Conservation (phyloP, 1,284 basidiomycete species). For the Afroboletus lepidellus region DNA sequence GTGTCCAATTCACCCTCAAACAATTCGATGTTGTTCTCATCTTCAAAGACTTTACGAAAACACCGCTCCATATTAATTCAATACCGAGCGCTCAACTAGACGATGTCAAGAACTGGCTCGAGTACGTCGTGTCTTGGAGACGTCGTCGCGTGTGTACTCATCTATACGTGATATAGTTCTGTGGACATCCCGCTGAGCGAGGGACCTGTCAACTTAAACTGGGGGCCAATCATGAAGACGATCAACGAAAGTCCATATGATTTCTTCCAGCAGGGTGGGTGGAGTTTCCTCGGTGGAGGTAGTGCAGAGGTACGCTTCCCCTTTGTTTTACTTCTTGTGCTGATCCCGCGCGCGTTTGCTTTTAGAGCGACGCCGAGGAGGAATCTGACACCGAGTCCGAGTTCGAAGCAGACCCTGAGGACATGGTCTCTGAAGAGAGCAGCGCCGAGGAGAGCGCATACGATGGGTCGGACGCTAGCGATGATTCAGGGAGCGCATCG, state of each 20-base stretch:
- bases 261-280: constrained; percentile 96
- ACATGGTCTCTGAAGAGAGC: constrained; percentile 49
- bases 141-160: constrained; percentile 5
- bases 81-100: constrained; percentile 90
- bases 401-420: constrained; percentile 69
- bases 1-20: constrained; percentile 95
- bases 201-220: constrained; percentile 96
- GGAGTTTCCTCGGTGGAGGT: constrained; percentile 89
- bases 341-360: not conserved
- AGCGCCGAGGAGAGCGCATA: constrained; percentile 58
- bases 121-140: constrained; percentile 56
- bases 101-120: constrained; percentile 99
- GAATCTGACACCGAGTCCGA: constrained; percentile 77
- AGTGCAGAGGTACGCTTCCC: constrained; percentile 57
- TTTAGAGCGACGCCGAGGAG: constrained; percentile 67
- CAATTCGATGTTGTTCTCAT: constrained; percentile 98
- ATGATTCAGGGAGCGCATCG: constrained; percentile 62
- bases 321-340: constrained; percentile 1
- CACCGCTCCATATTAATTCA: constrained; percentile 93
- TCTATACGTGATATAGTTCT: constrained; percentile 52
- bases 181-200: constrained; percentile 97
- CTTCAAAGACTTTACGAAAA: constrained; percentile 93
- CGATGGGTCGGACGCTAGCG: constrained; percentile 63
- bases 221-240: constrained; percentile 97
- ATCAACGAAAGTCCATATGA: constrained; percentile 94